Evolutionary conservation across 768 basidiomycete genomes (phyloP).

Genomic region (Tephrocybe sp.): DNA sequence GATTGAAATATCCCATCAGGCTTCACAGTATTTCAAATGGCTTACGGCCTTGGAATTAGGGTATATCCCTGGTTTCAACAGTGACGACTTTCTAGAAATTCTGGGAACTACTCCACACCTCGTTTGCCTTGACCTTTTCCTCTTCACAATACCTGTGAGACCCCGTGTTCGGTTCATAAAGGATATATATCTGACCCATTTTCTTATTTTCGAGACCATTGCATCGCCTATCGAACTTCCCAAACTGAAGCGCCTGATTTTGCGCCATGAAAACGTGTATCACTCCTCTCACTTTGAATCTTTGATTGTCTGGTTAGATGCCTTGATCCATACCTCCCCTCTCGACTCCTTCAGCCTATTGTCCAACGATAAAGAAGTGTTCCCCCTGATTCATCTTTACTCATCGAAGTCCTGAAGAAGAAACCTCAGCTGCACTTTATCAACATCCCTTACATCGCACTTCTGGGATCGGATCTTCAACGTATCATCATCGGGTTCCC

Average conservation of each 20-base stretch:
- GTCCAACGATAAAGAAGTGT: neutral
- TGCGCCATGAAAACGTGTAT: slow-evolving; percentile 1
- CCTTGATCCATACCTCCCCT: neutral
- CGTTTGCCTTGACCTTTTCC: neutral
- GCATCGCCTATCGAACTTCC: neutral
- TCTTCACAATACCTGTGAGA: neutral
- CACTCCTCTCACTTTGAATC: neutral
- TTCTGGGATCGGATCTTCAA: neutral
- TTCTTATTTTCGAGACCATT: neutral
- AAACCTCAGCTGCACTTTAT: slow-evolving; percentile 1
- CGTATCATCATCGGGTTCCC: neutral
- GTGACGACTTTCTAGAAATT: neutral
- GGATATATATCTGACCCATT: neutral
- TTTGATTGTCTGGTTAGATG: slow-evolving; percentile 1
- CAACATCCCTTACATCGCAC: neutral
- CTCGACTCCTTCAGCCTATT: slow-evolving; percentile 6
- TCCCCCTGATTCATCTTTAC: neutral
- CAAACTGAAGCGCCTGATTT: neutral
- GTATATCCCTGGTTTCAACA: neutral
- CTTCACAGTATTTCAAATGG: neutral
- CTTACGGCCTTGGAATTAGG: slow-evolving; percentile 3
- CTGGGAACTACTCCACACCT: neutral
- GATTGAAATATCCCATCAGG: neutral
- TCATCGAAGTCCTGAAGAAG: neutral
- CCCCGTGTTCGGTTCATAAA: neutral